Evolutionary conservation across 23 red algal genomes (phyloP), one percentile per base, ranked within the genome.

Genomic region (Cyanidioschyzon merolae): DNA sequence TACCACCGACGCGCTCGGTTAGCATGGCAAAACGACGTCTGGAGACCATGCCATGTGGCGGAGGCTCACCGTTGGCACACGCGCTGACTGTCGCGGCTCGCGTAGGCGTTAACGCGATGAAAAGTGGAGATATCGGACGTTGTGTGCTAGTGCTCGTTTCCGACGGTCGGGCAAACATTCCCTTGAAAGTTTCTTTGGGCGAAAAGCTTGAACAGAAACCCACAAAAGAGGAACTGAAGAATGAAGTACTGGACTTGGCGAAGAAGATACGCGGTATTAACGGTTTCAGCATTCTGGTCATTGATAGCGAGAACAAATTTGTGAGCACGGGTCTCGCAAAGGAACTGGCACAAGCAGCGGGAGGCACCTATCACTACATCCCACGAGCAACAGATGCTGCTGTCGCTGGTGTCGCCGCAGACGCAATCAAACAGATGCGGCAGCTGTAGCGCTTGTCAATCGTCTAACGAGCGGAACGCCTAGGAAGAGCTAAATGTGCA

Each of bases 281-380:
- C 39, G 89, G 89, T 24, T 68, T 98, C 32, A 67, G 83, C 12
- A 67, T 98, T 3, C 37, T 98, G 34, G 90, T 88, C 50, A 91
- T 98, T 39, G 94, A 98, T 79, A 98, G 87, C 0, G 94, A 98
- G 74, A 98, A 98, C 77, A 91, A 98, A 67, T 98, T 98, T 86
- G 94, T 98, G 32, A 88, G 83, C 51, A 98, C 94, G 2, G 94
- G 94, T 40, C 39, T 98, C n/a, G 94, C 94, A 12, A 91, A 89
- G 37, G 94, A 98, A 40, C 76, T 98, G 63, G 94, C 94, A 16
- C 68, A 89, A 0, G 58, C 39, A 39, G 94, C 94, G 1, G 68
- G 85, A 29, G 94, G 94, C 41, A 82, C 84, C 57, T 98, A 98
- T 76, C 85, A 98, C 45, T 91, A 90, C 67, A 74, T 98, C 38